Base-by-base conservation (phyloP, 371 early-diverging fungal species). In the Parasitella parasitica region DNA sequence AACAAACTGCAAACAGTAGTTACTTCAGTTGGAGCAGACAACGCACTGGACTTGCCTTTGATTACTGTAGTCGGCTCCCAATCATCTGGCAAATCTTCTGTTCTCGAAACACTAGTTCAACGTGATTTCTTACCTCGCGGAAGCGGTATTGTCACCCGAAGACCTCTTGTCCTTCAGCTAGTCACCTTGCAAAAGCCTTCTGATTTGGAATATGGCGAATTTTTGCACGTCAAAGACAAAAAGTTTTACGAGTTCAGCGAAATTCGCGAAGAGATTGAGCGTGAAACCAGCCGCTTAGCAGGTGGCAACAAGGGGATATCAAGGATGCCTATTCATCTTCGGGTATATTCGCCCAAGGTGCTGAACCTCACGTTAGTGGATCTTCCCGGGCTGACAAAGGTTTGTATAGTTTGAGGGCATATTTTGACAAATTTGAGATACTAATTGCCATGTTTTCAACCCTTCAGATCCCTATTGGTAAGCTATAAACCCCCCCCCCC, bases 1-100 rank as follows among this genome's bases (percentile, higher is more conserved):
- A 97, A 96, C 78, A 91, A 91, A 70, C 87, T 97, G n/a, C 97
- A 97, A 78, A 92, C 94, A 53, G 94, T 95, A 46, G 91, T 96
- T 78, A 84, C 89, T 61, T 89, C 91, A 38, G 87, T 92, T 57
- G 91, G 92, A 63, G 87, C 88, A 68, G 75, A 81, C 46, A 91
- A 89, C 67, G 81, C 85, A 54, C 85, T 97, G 56, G 96, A 97
- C 76, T 77, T 97, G 34, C 98, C 98, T 12, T 93, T 94, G 84
- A 90, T 97, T 71, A 91, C 91, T 27, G 93, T 93, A 2, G 91
- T 93, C 38, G 94, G 82, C 24, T 81, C 82, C 0, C 97, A 97
- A 70, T 94, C 95, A 39, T 90, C 92, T 57, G 98, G 98, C 62
- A 97, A 97, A 72, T 93, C 93, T 50, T 95, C 94, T 57, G 94